Conservation (phyloP, 2,329 filamentous ascomycete species). For the Alternaria dauci region DNA sequence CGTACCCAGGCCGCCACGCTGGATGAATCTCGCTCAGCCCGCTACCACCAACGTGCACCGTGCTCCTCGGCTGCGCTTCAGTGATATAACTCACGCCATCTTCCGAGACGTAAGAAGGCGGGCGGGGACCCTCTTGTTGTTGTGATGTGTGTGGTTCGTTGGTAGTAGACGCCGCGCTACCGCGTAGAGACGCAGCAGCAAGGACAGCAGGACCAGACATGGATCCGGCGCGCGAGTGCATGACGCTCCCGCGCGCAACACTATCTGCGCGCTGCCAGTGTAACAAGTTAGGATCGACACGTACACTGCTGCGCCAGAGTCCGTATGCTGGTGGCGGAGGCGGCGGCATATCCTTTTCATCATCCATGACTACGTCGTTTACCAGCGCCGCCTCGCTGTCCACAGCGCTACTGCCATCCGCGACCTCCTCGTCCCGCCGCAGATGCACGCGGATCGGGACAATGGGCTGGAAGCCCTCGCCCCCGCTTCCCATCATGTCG, state of each 20-base stretch:
- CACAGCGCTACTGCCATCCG: constrained; percentile 53
- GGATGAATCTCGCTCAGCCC: constrained; percentile 48
- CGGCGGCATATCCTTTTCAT: constrained; percentile 31
- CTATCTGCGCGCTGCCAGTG: constrained; percentile 74
- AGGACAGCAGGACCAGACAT: neutral
- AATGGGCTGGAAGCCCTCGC: constrained; percentile 73
- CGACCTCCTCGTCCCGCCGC: constrained; percentile 76
- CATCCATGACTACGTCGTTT: constrained; percentile 19
- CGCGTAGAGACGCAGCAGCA: neutral
- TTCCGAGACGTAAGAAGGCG: constrained; percentile 79
- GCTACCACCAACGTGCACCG: constrained; percentile 12
- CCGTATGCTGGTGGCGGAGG: constrained; percentile 81
- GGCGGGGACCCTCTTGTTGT: constrained; percentile 55
- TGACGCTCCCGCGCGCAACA: constrained; percentile 4
- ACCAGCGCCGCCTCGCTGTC: constrained; percentile 62
- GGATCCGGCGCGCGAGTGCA: constrained; percentile 13
- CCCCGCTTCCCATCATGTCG: constrained; percentile 60
- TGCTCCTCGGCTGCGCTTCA: constrained; percentile 63
- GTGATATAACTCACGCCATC: constrained; percentile 78
- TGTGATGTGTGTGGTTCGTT: neutral
- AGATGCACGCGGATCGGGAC: constrained; percentile 80
- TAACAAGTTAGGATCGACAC: constrained; percentile 80
- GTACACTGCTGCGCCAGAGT: constrained; percentile 80
- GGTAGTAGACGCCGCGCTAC: neutral
- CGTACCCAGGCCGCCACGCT: constrained; percentile 48